phyloP scores from a whole-genome alignment of 176 grass and related monocot genomes.

The Tuctoria greenei region DNA sequence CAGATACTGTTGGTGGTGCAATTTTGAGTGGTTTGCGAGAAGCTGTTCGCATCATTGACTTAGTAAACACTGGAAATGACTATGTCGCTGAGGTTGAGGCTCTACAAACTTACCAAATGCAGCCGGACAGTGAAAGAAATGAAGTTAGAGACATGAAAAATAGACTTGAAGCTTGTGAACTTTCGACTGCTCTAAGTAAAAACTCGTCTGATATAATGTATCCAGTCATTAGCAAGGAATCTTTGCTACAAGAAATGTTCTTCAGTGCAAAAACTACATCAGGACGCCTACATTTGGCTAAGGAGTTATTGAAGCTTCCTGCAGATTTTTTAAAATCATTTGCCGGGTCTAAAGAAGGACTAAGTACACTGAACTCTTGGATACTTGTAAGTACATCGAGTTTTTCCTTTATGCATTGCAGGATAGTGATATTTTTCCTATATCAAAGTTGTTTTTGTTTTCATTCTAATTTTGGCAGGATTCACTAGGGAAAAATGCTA shows the following conservation, averaged over 20 bases:
- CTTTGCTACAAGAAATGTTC: slow-evolving; percentile 88
- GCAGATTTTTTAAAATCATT: slow-evolving; percentile 79
- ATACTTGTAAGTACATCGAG: slow-evolving; percentile 80
- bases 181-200: slow-evolving; percentile 68
- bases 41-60: slow-evolving; percentile 86
- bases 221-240: slow-evolving; percentile 65
- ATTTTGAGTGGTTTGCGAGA: slow-evolving; percentile 98
- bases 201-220: slow-evolving; percentile 56
- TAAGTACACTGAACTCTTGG: slow-evolving; percentile 81
- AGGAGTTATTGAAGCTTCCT: slow-evolving; percentile 74
- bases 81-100: slow-evolving; percentile 86
- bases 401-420: slow-evolving; percentile 22
- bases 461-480: slow-evolving; percentile 63
- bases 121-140: slow-evolving; percentile 83
- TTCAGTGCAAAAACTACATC: slow-evolving; percentile 87
- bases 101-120: slow-evolving; percentile 70
- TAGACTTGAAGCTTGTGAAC: slow-evolving; percentile 77
- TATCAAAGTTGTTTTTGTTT: slow-evolving; percentile 29
- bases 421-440: slow-evolving; percentile 15
- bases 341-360: slow-evolving; percentile 89
- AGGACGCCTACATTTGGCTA: slow-evolving; percentile 87
- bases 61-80: slow-evolving; percentile 67
- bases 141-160: slow-evolving; percentile 86
- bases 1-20: slow-evolving; percentile 99
- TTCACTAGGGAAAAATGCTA: slow-evolving; percentile 95